phyloP scores from a whole-genome alignment of 108 stramenopile species.

The Conticribra weissflogii region DNA sequence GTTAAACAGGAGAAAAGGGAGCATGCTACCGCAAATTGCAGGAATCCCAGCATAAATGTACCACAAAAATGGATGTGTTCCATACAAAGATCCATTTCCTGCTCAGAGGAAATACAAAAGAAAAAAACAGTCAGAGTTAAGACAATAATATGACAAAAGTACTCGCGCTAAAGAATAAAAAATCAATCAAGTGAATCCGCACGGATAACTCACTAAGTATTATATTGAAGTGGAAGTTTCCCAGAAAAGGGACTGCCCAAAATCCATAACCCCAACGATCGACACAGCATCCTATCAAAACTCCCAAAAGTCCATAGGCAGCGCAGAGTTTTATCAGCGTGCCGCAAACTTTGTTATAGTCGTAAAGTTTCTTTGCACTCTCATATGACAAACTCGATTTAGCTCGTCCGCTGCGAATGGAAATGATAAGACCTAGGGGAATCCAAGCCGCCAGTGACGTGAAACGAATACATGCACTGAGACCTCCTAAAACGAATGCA shows the following conservation, averaged over 20 bases:
- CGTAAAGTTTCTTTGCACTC: background rate
- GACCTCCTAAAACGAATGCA: constrained; percentile 81
- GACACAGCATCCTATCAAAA: constrained; percentile 53
- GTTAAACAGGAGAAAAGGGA: constrained; percentile 67
- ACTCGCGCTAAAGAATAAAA: no score
- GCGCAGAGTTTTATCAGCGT: constrained; percentile 58
- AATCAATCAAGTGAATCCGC: no score
- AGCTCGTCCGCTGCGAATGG: constrained; percentile 49
- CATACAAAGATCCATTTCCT: constrained; percentile 80
- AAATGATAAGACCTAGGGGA: constrained; percentile 70
- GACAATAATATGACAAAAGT: no score
- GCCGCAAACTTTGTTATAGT: constrained; percentile 2
- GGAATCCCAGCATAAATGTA: constrained; percentile 83
- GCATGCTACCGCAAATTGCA: constrained; percentile 65
- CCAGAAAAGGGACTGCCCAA: constrained; percentile 82
- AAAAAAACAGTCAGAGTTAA: no score
- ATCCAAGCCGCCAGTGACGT: constrained; percentile 83
- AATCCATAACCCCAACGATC: constrained; percentile 85
- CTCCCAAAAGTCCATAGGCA: constrained; percentile 57
- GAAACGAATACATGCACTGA: constrained; percentile 81
- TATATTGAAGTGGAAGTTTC: constrained; percentile 89
- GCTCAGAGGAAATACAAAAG: background rate
- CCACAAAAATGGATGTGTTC: constrained; percentile 86
- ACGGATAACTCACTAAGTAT: constrained; percentile 50
- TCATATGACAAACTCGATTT: no score